Base-by-base conservation (phyloP, 768 basidiomycete species). In the Butyriboletus loyo region DNA sequence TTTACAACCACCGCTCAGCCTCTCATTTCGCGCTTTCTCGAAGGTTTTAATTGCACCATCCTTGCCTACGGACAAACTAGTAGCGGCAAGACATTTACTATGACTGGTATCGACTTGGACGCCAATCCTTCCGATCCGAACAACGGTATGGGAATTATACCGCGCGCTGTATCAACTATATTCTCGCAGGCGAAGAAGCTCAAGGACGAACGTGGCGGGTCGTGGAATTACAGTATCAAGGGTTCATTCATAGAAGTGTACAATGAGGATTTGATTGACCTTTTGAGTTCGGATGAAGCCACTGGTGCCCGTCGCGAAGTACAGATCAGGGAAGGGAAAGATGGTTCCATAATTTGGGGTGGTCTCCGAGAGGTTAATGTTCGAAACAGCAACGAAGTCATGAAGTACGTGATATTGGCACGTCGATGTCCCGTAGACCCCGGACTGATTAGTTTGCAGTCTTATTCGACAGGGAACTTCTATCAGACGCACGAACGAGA, bases 201-300 rank as follows among this genome's bases (percentile, higher is more conserved):
- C 49, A 91, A 83, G 72, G 87, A 85, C 64, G 86, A 86, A 66
- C 84, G 90, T 28, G 83, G 77, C 34, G 77, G 77, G 55, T 73
- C 83, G 37, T 96, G 89, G 92, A 87, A 79, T 53, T 93, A 77
- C 66, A 81, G 70, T 57, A 74, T 93, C 66, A 94, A 91, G 72
- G 89, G 89, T 46, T 93, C 91, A 22, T 99, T 96, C 75, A 86
- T 99, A 58, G 97, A 99, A 78, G 83, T 99, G 48, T 98, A 99
- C 74, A 98, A 99, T 72, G 97, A 99, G 74, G 97, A 99, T 73
- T 82, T 99, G 46, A 91, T 98, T 68, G 97, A 99, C 76, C 78
- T 99, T 46, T 78, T 99, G 47, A 85, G 84, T 50, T 75, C 84
- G 63, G 86, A 89, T 53, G 88, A 91, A 50, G 70, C 74, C 7